phyloP scores from a whole-genome alignment of 164 flowering plant species.

The Annona squamosa region DNA sequence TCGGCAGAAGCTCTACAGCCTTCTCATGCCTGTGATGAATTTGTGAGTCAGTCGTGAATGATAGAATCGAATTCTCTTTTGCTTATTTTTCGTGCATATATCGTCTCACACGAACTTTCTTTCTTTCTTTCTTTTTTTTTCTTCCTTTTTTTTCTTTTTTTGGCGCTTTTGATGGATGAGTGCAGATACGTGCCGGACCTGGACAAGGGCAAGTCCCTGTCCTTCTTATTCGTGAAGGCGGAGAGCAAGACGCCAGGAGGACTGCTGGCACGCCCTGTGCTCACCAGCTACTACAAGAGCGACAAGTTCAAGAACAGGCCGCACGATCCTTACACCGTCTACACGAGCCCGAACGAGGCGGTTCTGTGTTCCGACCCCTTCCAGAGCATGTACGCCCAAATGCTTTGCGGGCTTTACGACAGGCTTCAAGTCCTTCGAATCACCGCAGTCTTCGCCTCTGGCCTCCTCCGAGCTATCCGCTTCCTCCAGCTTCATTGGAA shows the following conservation, averaged over 20 bases:
- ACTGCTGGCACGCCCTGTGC: slow-evolving; percentile 65
- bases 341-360: slow-evolving; percentile 75
- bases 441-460: slow-evolving; percentile 83
- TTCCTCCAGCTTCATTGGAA: slow-evolving; percentile 63
- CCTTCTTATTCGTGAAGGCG: slow-evolving; percentile 57
- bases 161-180: not conserved
- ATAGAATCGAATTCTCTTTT: too few relatives aligned
- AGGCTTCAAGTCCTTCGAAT: slow-evolving; percentile 54
- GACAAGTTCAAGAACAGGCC: slow-evolving; percentile 60
- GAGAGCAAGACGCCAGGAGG: slow-evolving; percentile 68
- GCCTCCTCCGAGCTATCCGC: slow-evolving; percentile 62
- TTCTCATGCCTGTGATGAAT: slow-evolving; percentile 86
- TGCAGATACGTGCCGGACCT: slow-evolving; percentile 58
- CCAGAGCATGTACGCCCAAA: slow-evolving; percentile 86
- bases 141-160: not conserved
- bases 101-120: not conserved
- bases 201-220: slow-evolving; percentile 69
- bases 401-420: slow-evolving; percentile 65
- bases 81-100: too few relatives aligned
- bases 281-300: slow-evolving; percentile 76
- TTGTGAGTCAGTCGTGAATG: slow-evolving; percentile 27
- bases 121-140: not conserved
- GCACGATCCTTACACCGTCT: slow-evolving; percentile 55
- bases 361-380: slow-evolving; percentile 64
- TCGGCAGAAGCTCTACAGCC: slow-evolving; percentile 53